Evolutionary conservation across 1,139 yeast species (phyloP), one percentile per base, ranked within the genome.

Genomic region (Magnusiomyces tetraspermus): DNA sequence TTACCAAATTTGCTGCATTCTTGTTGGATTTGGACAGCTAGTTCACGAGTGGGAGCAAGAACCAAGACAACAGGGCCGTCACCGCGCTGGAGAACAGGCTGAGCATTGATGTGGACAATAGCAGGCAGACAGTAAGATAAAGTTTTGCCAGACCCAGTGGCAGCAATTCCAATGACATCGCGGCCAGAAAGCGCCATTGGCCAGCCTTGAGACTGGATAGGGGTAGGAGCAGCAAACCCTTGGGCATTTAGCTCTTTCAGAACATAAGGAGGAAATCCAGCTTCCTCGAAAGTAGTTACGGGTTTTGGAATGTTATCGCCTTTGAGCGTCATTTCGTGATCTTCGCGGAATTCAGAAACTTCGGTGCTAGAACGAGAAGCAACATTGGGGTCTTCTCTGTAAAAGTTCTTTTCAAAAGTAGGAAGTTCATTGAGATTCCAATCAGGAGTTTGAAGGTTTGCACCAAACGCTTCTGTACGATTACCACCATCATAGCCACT

Each of bases 131-230:
- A 88, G 77, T 90, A 92, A 47, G 97, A 86, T 64, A 92, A 78
- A 58, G 98, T 92, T 78, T 92, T 92, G 77, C 98, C 98, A 54
- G 97, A 89, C 74, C 98, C 98, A 62, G 98, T 92, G 62, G 96
- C 85, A 55, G 98, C 97, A 70, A 92, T 85, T 78, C 98, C 98
- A 72, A 92, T 85, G 90, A 92, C 87, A 71, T 92, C 97, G 75
- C 97, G 85, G 76, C 98, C 98, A 65, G 92, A 83, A 59, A 90
- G 78, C 67, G 98, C 98, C 98, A 92, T 92, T 58, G 98, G 98
- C 98, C 98, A 92, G 75, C 98, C 98, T 76, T 94, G 98, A 71
- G 96, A 87, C 76, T 92, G 98, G 68, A 92, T 92, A 60, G 88
- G 88, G 55, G 98, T 92, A 63, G 98, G 98, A 60, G 76, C 80